Evolutionary conservation across 768 basidiomycete genomes (phyloP).

Genomic region (Pisolithus tinctorius): DNA sequence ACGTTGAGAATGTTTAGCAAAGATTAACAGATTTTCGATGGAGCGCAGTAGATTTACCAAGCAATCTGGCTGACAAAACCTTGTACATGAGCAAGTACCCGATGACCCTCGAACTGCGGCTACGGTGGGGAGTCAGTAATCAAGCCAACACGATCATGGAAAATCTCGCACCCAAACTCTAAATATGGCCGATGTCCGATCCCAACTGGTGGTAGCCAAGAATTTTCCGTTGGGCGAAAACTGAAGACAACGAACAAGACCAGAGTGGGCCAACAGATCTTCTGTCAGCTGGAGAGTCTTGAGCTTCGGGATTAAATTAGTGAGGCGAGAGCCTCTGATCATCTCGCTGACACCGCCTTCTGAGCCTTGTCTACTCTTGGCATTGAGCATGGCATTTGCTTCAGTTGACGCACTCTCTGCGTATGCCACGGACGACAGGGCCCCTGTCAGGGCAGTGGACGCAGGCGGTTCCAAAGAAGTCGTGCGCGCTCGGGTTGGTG

Average conservation of each 20-base stretch:
- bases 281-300: constrained; percentile 48
- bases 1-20: neutral
- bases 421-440: neutral
- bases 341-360: constrained; percentile 22
- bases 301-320: constrained; percentile 49
- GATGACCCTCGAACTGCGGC: constrained; percentile 55
- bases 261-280: constrained; percentile 57
- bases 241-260: constrained; percentile 64
- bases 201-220: constrained; percentile 67
- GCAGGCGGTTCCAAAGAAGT: constrained; percentile 22
- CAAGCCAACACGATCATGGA: neutral
- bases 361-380: neutral
- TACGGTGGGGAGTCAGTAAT: constrained; percentile 13
- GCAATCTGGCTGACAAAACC: constrained; percentile 76
- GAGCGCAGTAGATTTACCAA: constrained; percentile 37
- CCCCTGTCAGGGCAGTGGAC: neutral
- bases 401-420: neutral
- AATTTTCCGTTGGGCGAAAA: constrained; percentile 74
- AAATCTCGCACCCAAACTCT: constrained; percentile 46
- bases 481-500: constrained; percentile 31
- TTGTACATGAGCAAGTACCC: constrained; percentile 57
- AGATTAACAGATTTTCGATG: neutral
- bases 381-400: neutral
- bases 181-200: constrained; percentile 62
- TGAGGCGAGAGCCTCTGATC: constrained; percentile 46